Evolutionary conservation across 768 basidiomycete genomes (phyloP), one percentile per base, ranked within the genome.

Genomic region (Sporobolomyces phaffii): DNA sequence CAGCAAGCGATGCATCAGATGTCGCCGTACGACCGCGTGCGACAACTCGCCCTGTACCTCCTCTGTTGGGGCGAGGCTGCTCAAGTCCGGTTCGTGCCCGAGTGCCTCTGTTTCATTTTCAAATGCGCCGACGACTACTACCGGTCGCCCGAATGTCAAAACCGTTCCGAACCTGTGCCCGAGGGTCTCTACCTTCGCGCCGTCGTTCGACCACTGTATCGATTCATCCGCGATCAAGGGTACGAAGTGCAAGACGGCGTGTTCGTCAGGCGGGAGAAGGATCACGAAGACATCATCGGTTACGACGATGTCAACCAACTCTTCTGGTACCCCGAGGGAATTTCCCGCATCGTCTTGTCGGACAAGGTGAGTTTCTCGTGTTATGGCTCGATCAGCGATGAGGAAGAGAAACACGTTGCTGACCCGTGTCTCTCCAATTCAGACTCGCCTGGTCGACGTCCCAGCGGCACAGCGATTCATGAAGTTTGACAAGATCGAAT

Each of bases 51-150:
- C 0, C 83, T 99, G 6, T 98, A 88, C 77, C 84, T 98, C 31
- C 84, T 99, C 31, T 90, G 90, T 69, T 99, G 96, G 96, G 96
- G 94, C 61, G 96, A 99, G 78, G 93, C 91, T 0, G 94, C 96
- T 17, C 92, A 97, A 76, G 91, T 98, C 44, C 87, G 96, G 18
- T 98, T 97, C 78, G 83, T 90, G 18, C 94, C 96, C 3, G 96
- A 99, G 77, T 93, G 91, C 74, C 80, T 99, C 50, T 97, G 92
- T 80, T 99, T 97, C 83, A 96, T 99, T 79, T 99, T 99, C 87
- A 99, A 99, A 80, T 98, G 96, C 76, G 96, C 96, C 18, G 96
- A 99, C 77, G 96, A 99, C 80, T 99, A 97, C 78, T 99, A 99
- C 78, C 92, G 96, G 29, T 91, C 89, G 5, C 87, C 94, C n/a